Base-by-base conservation (phyloP, 1,284 basidiomycete species). In the Cutaneotrichosporon cutaneum region DNA sequence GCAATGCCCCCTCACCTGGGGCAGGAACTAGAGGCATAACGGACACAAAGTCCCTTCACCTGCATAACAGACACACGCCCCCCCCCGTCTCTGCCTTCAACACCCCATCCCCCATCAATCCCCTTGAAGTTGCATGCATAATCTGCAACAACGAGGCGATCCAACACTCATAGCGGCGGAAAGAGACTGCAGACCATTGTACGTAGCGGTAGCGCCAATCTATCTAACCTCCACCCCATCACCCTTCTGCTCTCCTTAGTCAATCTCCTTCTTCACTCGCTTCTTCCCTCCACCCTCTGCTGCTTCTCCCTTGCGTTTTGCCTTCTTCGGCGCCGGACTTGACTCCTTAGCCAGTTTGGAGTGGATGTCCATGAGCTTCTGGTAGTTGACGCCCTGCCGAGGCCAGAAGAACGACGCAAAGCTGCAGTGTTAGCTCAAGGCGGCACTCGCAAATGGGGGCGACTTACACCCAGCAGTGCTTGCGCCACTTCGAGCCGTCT, bases 371-470 rank as follows among this genome's bases (percentile, higher is more conserved):
- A 94, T 90, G 47, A 95, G 82, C 78, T 94, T 94, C 21, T 85
- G 86, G 14, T 92, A 91, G 77, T 90, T 93, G 67, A 95, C 92
- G 18, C 78, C 78, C 80, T 94, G 92, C 81, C 94, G 92, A 4
- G 94, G 94, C 94, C 94, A 98, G 82, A 98, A 98, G 62, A 94
- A 84, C 1, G 92, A 93, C 36, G 94, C 91, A 69, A 95, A 95
- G 48, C 90, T 92, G 68, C 24, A 61, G n/a, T 3, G 48, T 27
- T 48, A 50, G 59, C 39, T n/a, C 24, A 52, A 24, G 30, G 30
- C 30, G 30, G 30, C 9, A 47, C n/a, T n/a, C n/a, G n/a, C n/a
- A n/a, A n/a, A n/a, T n/a, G n/a, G n/a, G n/a, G n/a, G 45, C 22
- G 18, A 89, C 91, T 80, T 79, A 93, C 87, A 92, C 90, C 94